Evolutionary conservation across 306 rosid species (phyloP).

Genomic region (Pyrus pyrifolia): DNA sequence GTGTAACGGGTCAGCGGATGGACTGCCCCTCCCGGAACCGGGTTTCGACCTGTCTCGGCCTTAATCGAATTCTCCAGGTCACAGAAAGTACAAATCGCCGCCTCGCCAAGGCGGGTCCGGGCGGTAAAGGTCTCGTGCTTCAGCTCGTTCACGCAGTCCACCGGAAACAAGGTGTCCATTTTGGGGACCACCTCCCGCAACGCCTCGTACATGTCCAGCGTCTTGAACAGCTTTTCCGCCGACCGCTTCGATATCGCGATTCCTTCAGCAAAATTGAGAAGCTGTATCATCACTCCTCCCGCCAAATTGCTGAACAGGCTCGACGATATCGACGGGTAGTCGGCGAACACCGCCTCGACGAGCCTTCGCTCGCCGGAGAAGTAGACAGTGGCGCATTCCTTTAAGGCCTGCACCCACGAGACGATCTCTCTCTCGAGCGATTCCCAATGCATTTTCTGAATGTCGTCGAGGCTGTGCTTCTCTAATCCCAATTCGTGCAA

Average conservation of each 20-base stretch:
- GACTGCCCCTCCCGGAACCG: constrained; percentile 65
- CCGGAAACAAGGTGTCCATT: constrained; percentile 16
- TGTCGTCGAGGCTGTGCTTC: constrained; percentile 43
- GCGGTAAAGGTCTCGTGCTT: constrained; percentile 29
- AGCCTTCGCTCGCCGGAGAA: constrained; percentile 40
- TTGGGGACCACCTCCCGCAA: constrained; percentile 32
- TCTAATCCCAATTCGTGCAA: constrained; percentile 35
- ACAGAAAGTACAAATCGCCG: constrained; percentile 44
- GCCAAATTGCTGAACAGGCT: constrained; percentile 30
- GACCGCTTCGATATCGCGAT: constrained; percentile 44
- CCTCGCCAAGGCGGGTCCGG: constrained; percentile 32
- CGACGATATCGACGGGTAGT: constrained; percentile 20
- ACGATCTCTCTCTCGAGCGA: constrained; percentile 44
- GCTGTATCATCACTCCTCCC: constrained; percentile 30
- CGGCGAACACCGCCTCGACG: constrained; percentile 36
- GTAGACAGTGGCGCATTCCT: constrained; percentile 37
- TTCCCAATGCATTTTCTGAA: constrained; percentile 66
- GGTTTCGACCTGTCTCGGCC: constrained; percentile 44
- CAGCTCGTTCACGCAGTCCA: constrained; percentile 23
- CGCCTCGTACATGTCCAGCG: constrained; percentile 72
- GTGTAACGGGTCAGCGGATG: constrained; percentile 81
- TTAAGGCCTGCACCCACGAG: constrained; percentile 50
- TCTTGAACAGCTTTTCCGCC: constrained; percentile 63
- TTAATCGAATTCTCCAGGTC: constrained; percentile 60
- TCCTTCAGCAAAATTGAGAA: constrained; percentile 58